Evolutionary conservation across 2,329 filamentous ascomycete species (phyloP), one percentile per base, ranked within the genome.

Genomic region (Fragosphaeria purpurea): DNA sequence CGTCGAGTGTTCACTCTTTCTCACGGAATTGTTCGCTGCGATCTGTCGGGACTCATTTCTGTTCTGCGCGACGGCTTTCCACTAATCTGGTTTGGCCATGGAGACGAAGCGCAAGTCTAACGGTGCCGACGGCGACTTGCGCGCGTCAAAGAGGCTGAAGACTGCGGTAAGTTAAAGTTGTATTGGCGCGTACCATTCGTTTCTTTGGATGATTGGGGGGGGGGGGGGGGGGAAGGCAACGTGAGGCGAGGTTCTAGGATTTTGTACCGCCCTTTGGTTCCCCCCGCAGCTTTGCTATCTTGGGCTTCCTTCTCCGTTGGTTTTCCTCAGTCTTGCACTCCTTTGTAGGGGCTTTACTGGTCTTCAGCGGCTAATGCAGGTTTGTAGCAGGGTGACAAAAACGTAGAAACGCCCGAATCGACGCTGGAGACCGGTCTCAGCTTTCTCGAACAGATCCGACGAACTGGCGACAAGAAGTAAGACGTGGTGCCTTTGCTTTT

Each of bases 391-490:
- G 41, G 50, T 22, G 54, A 68, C 61, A 67, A 71, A 55, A 76
- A 71, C 45, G 69, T 75, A 57, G 85, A 90, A 67, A 82, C 77
- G 12, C 67, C 70, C 49, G 81, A 86, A 63, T 81, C 81, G 12
- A 90, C 86, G 3, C 83, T 82, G 11, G 76, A 82, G 50, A 78
- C 82, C 60, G 88, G 88, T 39, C 69, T 87, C 59, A 78, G 76
- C 57, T 86, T 94, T 61, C 70, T 94, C 43, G 81, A 87, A 49
- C 82, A 83, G 62, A 79, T 95, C 61, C 83, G 83, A 59, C 76
- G 79, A 56, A 88, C 86, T 30, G 80, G 81, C 55, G 88, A 94
- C 66, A 94, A 94, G 70, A 86, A 77, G 87, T 91, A 75, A 61
- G 78, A 72, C 4, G 7, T 3, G 7, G 5, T 12, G 22, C 6